Evolutionary conservation across 2,329 filamentous ascomycete genomes (phyloP), one percentile per base, ranked within the genome.

Genomic region (Ophiostoma ulmi): DNA sequence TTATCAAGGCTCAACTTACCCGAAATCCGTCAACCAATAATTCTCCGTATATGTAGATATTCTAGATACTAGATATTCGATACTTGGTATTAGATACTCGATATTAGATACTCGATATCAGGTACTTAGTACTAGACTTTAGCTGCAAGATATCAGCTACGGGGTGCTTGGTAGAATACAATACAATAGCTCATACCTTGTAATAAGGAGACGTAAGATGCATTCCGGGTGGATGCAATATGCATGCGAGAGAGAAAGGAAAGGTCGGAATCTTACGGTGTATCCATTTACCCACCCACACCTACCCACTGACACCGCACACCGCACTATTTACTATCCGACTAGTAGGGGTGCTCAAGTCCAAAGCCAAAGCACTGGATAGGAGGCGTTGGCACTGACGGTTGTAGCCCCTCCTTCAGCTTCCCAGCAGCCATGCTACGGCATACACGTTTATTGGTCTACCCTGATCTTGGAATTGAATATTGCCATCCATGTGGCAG

Each of bases 181-280:
- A 39, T 10, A 39, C 31, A 31, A 31, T 31, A 31, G 2, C 31
- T 31, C 31, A 31, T 7, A 48, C 44, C 17, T 48, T 48, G 44
- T 26, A 26, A 58, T 22, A 58, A 26, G 52, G n/a, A 58, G 52
- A 55, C 58, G 58, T 63, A 63, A 20, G 26, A 35, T 63, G 58
- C 58, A 63, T 63, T 14, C 58, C 58, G 58, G 10, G 58, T 63
- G 58, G 58, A 63, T 63, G 58, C 58, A 63, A 63, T 63, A 31
- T 63, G 58, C 58, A 63, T 11, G 58, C 58, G 58, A 63, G 58
- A 63, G 58, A 63, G 58, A 63, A 35, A 63, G 58, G 58, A 63
- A 63, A 63, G 58, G 58, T 63, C 58, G 58, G 52, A 5, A 58
- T 58, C 55, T 63, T 63, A 3, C 26, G 22, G 26, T 14, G 13